phyloP scores from a whole-genome alignment of 192 early-diverging fungal genomes.

The Lunasporangiospora selenospora region DNA sequence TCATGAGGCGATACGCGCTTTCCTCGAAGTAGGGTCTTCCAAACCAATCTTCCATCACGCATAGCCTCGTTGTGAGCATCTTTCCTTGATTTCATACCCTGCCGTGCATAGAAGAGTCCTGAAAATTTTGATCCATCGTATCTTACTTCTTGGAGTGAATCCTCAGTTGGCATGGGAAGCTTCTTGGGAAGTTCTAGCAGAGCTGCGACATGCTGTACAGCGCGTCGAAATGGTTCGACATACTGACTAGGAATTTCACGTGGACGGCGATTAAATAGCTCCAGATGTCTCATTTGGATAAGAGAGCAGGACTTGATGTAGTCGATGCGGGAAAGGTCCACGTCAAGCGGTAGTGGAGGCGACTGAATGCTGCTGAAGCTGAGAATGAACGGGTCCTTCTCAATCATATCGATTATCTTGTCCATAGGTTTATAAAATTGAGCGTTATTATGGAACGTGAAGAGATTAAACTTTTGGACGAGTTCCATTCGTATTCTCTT shows the following conservation, averaged over 20 bases:
- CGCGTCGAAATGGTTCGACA: constrained; percentile 7
- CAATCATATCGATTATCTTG: constrained; percentile 7
- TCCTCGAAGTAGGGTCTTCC: constrained; percentile 3
- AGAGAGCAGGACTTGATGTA: constrained; percentile 18
- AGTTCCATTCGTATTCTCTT: not conserved
- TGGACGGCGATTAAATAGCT: constrained; percentile 19
- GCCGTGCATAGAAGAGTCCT: constrained; percentile 28
- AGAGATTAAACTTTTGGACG: constrained; percentile 4
- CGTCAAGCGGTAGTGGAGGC: not conserved
- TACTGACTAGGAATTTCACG: constrained; percentile 11
- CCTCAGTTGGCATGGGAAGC: constrained; percentile 24
- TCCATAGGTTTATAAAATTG: constrained; percentile 16
- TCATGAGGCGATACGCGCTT: constrained; percentile 7
- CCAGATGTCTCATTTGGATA: constrained; percentile 35
- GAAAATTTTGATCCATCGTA: constrained; percentile 32
- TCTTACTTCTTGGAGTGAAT: not conserved
- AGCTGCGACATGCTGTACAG: constrained; percentile 12
- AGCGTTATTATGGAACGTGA: constrained; percentile 16
- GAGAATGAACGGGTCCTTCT: constrained; percentile 3
- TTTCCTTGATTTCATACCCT: not conserved
- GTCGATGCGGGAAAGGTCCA: constrained; percentile 1
- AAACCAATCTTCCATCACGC: constrained; percentile 5
- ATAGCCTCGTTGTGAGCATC: constrained; percentile 23
- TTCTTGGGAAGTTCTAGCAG: constrained; percentile 13
- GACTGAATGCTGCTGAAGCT: constrained; percentile 10